Base-by-base conservation (phyloP, 2,329 filamentous ascomycete species). In the Pleurostoma richardsiae region DNA sequence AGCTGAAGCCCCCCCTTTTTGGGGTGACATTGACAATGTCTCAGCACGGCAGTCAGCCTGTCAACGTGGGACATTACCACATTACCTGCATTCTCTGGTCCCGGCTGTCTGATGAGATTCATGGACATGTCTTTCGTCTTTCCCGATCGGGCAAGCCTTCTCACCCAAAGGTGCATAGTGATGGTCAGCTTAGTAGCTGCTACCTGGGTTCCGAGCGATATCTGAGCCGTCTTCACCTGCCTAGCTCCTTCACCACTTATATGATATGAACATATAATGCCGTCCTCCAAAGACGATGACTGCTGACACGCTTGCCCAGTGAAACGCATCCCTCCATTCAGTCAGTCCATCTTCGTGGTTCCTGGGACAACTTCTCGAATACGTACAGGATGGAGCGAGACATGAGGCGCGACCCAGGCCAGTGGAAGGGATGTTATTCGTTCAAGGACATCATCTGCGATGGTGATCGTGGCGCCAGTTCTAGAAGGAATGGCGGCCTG, bases 301-400 rank as follows among this genome's bases (percentile, higher is more conserved):
- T 29, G 48, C 41, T 49, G 56, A 36, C 8, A 36, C 33, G 8
- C 8, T 47, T 19, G 19, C 19, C 19, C 62, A 85, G 82, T 60
- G 74, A 79, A 68, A 83, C 82, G 46, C 65, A 77, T 55, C 75
- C 78, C 53, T 75, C 79, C 44, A 76, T 83, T 52, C 75, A 77
- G 52, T 85, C 85, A 40, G 88, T 96, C 54, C 83, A 88, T 60
- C 77, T 96, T 41, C 76, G 94, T 57, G 92, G 92, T 52, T 96
- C 90, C 53, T 97, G 92, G 92, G 91, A 96, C 71, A 96, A 96
- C 71, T 96, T 96, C 69, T 74, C 77, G 50, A 82, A 79, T 60
- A 73, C 82, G 43, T 92, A 96, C 72, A 73, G 73, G 41, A 90
- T 97, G 83, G 82, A 92, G 63, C 81, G 83, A 57, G 92, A 97